Percentiles rank a stretch among this genome's conserved stretches.
Conservation (phyloP, 2,329 filamentous ascomycete genomes). For the Allantophomopsis cytisporea region DNA sequence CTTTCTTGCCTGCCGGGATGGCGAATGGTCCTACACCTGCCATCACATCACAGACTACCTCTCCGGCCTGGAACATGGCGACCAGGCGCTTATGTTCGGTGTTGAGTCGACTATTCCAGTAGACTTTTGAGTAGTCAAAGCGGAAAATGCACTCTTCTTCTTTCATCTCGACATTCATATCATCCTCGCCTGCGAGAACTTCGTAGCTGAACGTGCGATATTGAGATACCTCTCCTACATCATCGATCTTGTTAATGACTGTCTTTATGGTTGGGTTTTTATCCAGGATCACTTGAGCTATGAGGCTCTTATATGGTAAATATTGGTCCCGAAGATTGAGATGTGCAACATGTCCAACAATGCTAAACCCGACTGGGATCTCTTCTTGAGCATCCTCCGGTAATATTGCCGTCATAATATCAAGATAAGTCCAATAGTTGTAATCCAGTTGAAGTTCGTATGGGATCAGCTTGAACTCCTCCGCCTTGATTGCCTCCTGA, state of each 20-base stretch:
- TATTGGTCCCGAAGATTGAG: constrained; percentile 79
- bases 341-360: constrained; percentile 85
- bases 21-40: constrained; percentile 94
- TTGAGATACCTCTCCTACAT: constrained; percentile 72
- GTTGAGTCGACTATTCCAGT: constrained; percentile 92
- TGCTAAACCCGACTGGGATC: constrained; percentile 74
- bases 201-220: constrained; percentile 93
- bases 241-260: constrained; percentile 91
- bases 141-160: constrained; percentile 78
- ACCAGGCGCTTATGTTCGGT: constrained; percentile 78
- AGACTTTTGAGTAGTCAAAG: constrained; percentile 93
- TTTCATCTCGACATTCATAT: constrained; percentile 70
- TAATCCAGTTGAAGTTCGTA: constrained; percentile 71
- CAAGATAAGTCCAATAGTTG: constrained; percentile 75
- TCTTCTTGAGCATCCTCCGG: constrained; percentile 70
- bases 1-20: constrained; percentile 77
- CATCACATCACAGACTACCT: constrained; percentile 94
- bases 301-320: constrained; percentile 72
- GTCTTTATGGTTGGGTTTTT: constrained; percentile 76
- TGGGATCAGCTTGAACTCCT: constrained; percentile 58
- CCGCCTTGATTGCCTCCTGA: constrained; percentile 50
- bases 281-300: constrained; percentile 75
- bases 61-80: constrained; percentile 62
- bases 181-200: constrained; percentile 66
- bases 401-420: constrained; percentile 71